Base-by-base conservation (phyloP, 306 rosid genomes). In the Crataegus laevigata region DNA sequence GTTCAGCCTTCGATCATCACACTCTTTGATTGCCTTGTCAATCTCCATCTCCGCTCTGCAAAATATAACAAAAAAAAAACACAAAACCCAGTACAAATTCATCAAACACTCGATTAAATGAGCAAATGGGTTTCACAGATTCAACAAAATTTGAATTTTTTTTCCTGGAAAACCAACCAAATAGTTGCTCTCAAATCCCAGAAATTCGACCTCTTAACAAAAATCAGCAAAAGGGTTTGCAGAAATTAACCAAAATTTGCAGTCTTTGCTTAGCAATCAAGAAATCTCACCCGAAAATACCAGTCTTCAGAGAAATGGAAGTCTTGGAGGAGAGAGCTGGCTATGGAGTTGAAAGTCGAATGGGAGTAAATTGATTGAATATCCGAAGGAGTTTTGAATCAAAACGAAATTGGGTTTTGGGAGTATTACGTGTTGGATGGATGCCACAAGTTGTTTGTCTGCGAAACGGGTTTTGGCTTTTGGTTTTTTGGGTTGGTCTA, bases 1-100 rank as follows among this genome's bases (percentile, higher is more conserved):
- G 87, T 88, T 93, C 71, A 93, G 96, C 82, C 98, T 88, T 81
- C 88, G 86, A 87, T 93, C 96, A 32, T 87, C 86, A 80, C 97
- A 86, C 82, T 78, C 92, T 70, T 85, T 87, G 65, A 91, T 89
- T 80, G 98, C 97, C 75, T 82, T 83, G 63, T 91, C 96, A 90
- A 93, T 93, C 89, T 93, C 98, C 98, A 93, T 93, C 75, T 75
- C 55, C 77, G 83, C 85, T 78, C 73, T 40, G 12, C 43, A 40
- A 40, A 40, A 36, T 36, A 36, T 36, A 36, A 36, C 40, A 36
- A 11, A 32, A 34, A 36, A 11, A 32, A 34, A 75, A 63, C 70
- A 76, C 79, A 73, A 65, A 68, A 71, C 7, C 72, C 67, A 61
- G 58, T 24, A 22, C 68, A 59, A 22, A 79, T 38, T 45, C 55